phyloP scores from a whole-genome alignment of 371 early-diverging fungal species.

The Chytridium lagenaria region DNA sequence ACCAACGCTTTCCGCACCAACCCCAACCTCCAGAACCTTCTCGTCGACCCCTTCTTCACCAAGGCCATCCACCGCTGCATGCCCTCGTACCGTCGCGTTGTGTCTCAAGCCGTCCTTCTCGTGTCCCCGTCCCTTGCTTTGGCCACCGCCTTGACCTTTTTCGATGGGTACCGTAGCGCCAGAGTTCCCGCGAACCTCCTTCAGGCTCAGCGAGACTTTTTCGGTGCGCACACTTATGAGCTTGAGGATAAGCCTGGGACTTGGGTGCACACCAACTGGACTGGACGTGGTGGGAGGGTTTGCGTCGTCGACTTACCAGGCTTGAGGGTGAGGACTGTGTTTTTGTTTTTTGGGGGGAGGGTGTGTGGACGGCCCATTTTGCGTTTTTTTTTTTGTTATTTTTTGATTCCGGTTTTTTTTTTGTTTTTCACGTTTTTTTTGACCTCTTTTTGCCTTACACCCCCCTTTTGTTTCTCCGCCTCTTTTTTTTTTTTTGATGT shows the following conservation, averaged over 20 bases:
- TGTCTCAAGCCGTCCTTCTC: slow-evolving; percentile 76
- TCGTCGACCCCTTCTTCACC: slow-evolving; percentile 95
- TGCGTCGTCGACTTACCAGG: slow-evolving; percentile 59
- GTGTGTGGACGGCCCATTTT: too few relatives aligned
- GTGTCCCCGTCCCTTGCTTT: slow-evolving; percentile 95
- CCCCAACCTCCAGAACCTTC: slow-evolving; percentile 83
- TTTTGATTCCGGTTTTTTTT: too few relatives aligned
- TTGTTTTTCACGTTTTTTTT: too few relatives aligned
- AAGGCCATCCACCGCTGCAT: slow-evolving; percentile 84
- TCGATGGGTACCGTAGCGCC: slow-evolving; percentile 93
- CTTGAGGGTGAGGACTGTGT: slow-evolving; percentile 34
- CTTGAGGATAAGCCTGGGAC: slow-evolving; percentile 74
- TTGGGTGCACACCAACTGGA: slow-evolving; percentile 96
- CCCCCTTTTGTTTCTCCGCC: too few relatives aligned
- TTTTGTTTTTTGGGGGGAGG: slow-evolving; percentile 1
- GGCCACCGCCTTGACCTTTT: slow-evolving; percentile 93
- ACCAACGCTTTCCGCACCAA: slow-evolving; percentile 90
- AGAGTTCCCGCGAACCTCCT: slow-evolving; percentile 95
- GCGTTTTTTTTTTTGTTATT: too few relatives aligned
- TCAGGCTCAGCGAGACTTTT: slow-evolving; percentile 98
- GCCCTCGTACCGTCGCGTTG: slow-evolving; percentile 89
- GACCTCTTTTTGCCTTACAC: too few relatives aligned
- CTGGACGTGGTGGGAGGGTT: slow-evolving; percentile 63
- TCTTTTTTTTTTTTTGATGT: too few relatives aligned
- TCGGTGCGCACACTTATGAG: slow-evolving; percentile 98